These are phyloP conservation scores for Escovopsis weberi DNA, from an alignment of 2,329 filamentous ascomycete species.

Conservation along the genomic window DNA sequence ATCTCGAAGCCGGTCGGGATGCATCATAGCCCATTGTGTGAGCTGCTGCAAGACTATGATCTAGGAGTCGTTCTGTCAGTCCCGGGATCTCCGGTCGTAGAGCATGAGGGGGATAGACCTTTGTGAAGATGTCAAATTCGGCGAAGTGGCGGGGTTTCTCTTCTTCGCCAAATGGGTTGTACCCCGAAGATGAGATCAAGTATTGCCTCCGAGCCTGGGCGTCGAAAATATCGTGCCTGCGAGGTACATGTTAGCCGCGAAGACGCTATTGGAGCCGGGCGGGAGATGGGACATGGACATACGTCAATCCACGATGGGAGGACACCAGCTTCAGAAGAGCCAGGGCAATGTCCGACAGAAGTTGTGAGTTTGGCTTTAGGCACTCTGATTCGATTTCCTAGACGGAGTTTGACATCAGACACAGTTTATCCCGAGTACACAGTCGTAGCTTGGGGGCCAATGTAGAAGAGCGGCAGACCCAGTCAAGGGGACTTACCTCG, in stretches of 20 bases:
- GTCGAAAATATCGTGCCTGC: conserved; percentile 74
- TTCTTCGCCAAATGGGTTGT: conserved; percentile 74
- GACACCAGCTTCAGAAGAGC: conserved; percentile 85
- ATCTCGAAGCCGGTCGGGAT: conserved; percentile 74
- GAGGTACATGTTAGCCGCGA: conserved; percentile 4
- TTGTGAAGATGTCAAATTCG: conserved; percentile 69
- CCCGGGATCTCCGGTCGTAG: too few species aligned
- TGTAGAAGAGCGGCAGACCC: too few species aligned
- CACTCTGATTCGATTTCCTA: conserved; percentile 85
- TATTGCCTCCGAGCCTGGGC: conserved; percentile 88
- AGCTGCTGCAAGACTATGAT: conserved; percentile 74
- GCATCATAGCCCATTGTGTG: conserved; percentile 76
- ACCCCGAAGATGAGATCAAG: conserved; percentile 58
- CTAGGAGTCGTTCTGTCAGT: conserved; percentile 19
- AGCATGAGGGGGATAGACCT: conserved; percentile 35
- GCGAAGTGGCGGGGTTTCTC: conserved; percentile 61
- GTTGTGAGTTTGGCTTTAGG: conserved; percentile 60
- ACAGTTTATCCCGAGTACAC: background rate
- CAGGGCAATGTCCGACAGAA: conserved; percentile 69
- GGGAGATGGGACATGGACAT: conserved; percentile 24
- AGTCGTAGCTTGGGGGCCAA: background rate
- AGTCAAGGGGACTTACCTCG: conserved; percentile 44
- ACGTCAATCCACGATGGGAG: conserved; percentile 86
- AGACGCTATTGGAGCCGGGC: conserved; percentile 4
- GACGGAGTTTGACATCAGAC: background rate